phyloP scores from a whole-genome alignment of 1,284 basidiomycete genomes.

The Papiliotrema terrestris region DNA sequence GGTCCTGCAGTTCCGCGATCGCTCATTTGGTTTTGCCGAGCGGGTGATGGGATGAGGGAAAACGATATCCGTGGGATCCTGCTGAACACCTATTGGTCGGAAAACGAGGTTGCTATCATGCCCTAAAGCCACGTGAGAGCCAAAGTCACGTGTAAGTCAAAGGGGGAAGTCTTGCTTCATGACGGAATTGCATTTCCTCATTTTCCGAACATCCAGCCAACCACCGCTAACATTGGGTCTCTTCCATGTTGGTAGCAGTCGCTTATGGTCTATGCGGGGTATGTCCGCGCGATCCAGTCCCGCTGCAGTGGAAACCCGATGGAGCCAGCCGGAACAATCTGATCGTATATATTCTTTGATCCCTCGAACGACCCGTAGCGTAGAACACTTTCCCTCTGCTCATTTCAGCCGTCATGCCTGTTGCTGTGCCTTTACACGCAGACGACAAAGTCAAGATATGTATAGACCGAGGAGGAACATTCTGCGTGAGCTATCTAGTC shows the following conservation, averaged over 20 bases:
- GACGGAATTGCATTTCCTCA: neutral
- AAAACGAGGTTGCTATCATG: neutral
- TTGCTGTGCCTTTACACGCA: neutral
- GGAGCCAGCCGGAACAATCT: neutral
- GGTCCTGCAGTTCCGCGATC: neutral
- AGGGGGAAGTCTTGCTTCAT: no score
- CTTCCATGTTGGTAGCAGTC: neutral
- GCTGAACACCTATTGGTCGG: neutral
- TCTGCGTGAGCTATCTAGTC: slow-evolving; percentile 5
- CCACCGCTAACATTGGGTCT: neutral
- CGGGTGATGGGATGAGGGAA: neutral
- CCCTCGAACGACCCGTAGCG: neutral
- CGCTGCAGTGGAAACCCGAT: neutral
- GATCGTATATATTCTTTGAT: neutral
- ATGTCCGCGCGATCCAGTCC: neutral
- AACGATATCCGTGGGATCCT: neutral
- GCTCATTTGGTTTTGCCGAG: neutral
- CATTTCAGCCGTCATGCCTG: neutral
- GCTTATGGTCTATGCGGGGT: neutral
- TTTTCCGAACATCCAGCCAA: neutral
- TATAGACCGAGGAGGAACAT: slow-evolving; percentile 16
- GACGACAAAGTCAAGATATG: slow-evolving; percentile 12
- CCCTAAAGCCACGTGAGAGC: no score
- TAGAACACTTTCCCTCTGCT: neutral
- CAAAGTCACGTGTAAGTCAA: no score